Base-by-base conservation (phyloP, 371 early-diverging fungal species). In the Mortierella sp. region DNA sequence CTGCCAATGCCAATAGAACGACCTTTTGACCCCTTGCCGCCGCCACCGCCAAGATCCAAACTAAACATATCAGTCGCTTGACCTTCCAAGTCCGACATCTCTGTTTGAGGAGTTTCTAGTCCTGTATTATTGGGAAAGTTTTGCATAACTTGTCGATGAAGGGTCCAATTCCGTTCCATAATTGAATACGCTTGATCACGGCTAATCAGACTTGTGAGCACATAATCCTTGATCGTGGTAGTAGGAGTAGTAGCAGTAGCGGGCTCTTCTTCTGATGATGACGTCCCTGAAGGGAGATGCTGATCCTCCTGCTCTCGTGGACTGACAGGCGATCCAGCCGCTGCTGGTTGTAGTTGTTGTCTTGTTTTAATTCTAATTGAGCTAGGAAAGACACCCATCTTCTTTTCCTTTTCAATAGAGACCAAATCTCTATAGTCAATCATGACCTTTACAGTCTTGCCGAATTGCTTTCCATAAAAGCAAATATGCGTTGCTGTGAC, bases 341-440 rank as follows among this genome's bases (percentile, higher is more conserved):
- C 43, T 43, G 43, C 43, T 43, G 63, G 35, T 35, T 35, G 35
- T 35, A 5, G 35, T 52, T 18, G 2, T 28, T 35, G 35, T 64
- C 74, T 18, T 28, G 30, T 55, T 55, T 73, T 62, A 11, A 78
- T 62, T 45, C 78, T 66, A n/a, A 78, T 64, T 3, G 90, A 89
- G 65, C 90, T 90, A 3, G 89, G 90, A 57, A 90, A 86, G 67
- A 90, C 77, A 1, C 88, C 88, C 57, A 87, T 87, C 10, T 86
- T 88, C 62, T 68, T 84, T 57, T 87, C 87, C 75, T 87, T 88
- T 49, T 90, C 90, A 22, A 90, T 76, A 6, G 73, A 63, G 6
- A 80, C 70, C n/a, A 90, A 37, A 24, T 90, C 91, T 12, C 40
- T 49, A 62, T 70, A 86, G 32, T 77, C 66, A 20, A 90, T 32